Conservation (phyloP, 441 rosid genomes). For the Arabidopsis hybrid region DNA sequence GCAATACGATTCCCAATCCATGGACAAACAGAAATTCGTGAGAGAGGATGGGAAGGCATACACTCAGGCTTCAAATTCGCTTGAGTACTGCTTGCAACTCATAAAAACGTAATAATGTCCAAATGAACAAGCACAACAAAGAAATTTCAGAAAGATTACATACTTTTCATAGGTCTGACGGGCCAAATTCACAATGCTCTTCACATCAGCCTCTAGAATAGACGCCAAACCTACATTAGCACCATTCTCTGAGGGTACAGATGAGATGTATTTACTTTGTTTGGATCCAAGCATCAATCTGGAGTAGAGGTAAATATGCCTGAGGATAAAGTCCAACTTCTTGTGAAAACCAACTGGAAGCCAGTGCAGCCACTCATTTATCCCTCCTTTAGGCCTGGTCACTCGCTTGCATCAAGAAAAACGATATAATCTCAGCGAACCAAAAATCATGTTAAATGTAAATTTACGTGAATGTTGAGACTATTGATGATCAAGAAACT, state of each 20-base stretch:
- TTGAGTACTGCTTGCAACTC: background rate
- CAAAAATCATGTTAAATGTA: background rate
- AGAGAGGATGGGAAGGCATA: background rate
- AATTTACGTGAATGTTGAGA: background rate
- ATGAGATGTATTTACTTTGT: constrained; percentile 46
- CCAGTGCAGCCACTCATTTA: constrained; percentile 92
- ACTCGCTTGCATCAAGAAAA: constrained; percentile 62
- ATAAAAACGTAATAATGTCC: constrained; percentile 1
- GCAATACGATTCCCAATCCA: background rate
- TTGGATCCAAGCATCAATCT: constrained; percentile 49
- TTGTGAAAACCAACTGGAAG: constrained; percentile 88
- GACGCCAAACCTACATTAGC: constrained; percentile 66
- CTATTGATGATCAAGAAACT: background rate
- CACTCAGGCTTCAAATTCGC: background rate
- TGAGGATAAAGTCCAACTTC: constrained; percentile 58
- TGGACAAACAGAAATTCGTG: background rate
- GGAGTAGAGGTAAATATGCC: constrained; percentile 60
- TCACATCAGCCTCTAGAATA: constrained; percentile 79
- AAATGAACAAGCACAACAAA: background rate
- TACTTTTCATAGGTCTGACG: constrained; percentile 83
- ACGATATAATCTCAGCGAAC: constrained; percentile 32
- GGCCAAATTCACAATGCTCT: constrained; percentile 78
- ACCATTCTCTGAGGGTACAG: constrained; percentile 58
- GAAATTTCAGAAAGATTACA: constrained; percentile 10
- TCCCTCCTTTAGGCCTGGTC: constrained; percentile 91